phyloP scores from a whole-genome alignment of 495 filamentous ascomycete species.

The Aspergillus ellipticus region DNA sequence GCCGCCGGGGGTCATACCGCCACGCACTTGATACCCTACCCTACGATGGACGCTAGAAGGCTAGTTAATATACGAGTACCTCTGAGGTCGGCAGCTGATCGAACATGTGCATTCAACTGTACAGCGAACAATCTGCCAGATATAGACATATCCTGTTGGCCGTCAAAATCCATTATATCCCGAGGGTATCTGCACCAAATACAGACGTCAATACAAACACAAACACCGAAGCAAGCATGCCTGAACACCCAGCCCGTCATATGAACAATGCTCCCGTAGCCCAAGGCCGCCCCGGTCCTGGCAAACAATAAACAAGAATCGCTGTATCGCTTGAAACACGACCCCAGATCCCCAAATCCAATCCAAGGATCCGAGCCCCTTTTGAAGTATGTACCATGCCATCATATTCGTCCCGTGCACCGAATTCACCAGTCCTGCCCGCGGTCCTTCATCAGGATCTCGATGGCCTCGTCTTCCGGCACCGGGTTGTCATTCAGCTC shows the following conservation, averaged over 20 bases:
- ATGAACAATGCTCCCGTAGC: slow-evolving; percentile 15
- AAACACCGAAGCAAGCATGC: slow-evolving; percentile 7
- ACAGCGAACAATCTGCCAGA: not conserved
- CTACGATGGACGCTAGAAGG: no score
- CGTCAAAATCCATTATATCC: slow-evolving; percentile 19
- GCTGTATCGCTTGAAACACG: not conserved
- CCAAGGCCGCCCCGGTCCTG: not conserved
- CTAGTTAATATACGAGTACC: no score
- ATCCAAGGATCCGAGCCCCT: not conserved
- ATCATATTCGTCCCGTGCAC: not conserved
- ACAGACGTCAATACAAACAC: slow-evolving; percentile 17
- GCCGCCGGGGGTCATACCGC: not conserved
- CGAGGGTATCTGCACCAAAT: slow-evolving; percentile 22
- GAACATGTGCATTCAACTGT: not conserved
- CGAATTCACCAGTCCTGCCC: slow-evolving; percentile 46
- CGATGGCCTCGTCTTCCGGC: slow-evolving; percentile 45
- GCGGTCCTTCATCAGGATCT: slow-evolving; percentile 47
- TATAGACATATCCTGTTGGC: not conserved
- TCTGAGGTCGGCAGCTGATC: no score
- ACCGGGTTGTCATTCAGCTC: slow-evolving; percentile 49
- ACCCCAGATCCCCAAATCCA: not conserved
- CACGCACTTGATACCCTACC: slow-evolving; percentile 10
- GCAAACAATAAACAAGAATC: slow-evolving; percentile 5
- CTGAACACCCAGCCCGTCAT: slow-evolving; percentile 1
- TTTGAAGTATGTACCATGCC: slow-evolving; percentile 17